phyloP scores from a whole-genome alignment of 306 rosid species.

The Hippophae rhamnoides region DNA sequence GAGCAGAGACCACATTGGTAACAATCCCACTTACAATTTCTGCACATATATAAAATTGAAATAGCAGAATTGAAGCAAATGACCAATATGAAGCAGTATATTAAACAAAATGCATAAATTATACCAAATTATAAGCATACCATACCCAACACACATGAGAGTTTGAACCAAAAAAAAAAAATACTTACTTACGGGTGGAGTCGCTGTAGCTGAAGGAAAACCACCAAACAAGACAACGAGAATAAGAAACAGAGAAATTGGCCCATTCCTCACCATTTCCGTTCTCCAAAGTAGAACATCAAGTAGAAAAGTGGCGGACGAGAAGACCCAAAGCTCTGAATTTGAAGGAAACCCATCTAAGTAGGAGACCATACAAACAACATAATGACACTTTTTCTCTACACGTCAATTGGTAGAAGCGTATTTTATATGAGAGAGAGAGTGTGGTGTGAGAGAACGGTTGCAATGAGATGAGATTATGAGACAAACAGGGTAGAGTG shows the following conservation, averaged over 20 bases:
- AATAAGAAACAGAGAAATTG: conserved; percentile 33
- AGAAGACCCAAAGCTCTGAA: conserved; percentile 24
- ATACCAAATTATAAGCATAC: conserved; percentile 6
- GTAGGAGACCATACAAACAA: conserved; percentile 32
- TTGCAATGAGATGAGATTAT: not conserved
- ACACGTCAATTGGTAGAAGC: conserved; percentile 18
- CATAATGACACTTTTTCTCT: conserved; percentile 23
- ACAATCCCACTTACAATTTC: conserved; percentile 71
- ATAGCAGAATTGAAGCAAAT: conserved; percentile 5
- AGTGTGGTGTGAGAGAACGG: not conserved
- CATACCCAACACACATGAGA: conserved; percentile 29
- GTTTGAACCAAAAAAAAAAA: too few relatives aligned
- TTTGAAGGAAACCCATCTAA: conserved; percentile 27
- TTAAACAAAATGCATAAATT: not conserved
- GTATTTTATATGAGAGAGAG: conserved; percentile 25
- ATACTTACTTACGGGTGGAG: conserved; percentile 59
- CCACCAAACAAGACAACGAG: conserved; percentile 39
- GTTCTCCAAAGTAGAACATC: conserved; percentile 13
- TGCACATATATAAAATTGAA: conserved; percentile 30
- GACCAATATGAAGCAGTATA: conserved; percentile 2
- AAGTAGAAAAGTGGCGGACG: conserved; percentile 28
- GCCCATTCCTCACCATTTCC: conserved; percentile 39
- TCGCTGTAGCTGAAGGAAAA: conserved; percentile 61
- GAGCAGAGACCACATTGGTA: conserved; percentile 74
- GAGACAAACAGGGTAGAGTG: conserved; percentile 26